Percentiles rank a stretch among this genome's conserved stretches.
Conservation (phyloP, 352 stramenopile species). For the Phytophthora megakarya region DNA sequence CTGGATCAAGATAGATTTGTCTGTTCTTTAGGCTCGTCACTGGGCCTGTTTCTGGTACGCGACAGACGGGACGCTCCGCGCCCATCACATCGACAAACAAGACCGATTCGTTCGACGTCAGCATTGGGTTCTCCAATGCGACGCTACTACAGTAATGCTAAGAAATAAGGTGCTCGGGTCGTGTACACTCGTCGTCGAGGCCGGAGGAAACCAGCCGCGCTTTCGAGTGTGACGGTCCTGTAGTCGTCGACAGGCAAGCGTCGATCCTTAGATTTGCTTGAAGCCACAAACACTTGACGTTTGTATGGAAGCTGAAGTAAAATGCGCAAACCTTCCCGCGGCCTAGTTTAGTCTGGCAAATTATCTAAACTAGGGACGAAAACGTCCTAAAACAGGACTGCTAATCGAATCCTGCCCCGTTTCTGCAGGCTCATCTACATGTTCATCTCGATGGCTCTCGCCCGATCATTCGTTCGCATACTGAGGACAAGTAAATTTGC, state of each 20-base stretch:
- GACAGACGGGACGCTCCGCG: not conserved
- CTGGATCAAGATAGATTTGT: too few relatives aligned
- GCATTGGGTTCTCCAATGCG: not conserved
- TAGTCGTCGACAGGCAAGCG: conserved; percentile 23
- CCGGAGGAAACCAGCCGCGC: too few relatives aligned
- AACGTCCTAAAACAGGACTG: too few relatives aligned
- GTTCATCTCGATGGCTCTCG: conserved; percentile 16
- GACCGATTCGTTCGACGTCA: not conserved
- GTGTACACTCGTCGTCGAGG: not conserved
- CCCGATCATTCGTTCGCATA: conserved; percentile 15
- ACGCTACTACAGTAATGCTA: too few relatives aligned
- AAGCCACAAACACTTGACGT: conserved; percentile 15
- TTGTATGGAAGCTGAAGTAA: conserved; percentile 25
- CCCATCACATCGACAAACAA: conserved; percentile 14
- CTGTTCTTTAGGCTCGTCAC: conserved; percentile 10
- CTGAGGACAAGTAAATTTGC: conserved; percentile 13
- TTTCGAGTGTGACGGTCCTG: not conserved
- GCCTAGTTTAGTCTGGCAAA: conserved; percentile 1
- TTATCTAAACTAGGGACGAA: too few relatives aligned
- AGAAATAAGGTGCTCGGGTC: too few relatives aligned
- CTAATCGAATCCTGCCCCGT: conserved; percentile 18
- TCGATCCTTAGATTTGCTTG: conserved; percentile 33
- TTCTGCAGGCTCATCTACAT: conserved; percentile 29
- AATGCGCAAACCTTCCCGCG: conserved; percentile 27
- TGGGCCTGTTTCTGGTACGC: not conserved